Evolutionary conservation across 371 early-diverging fungal species (phyloP).

Genomic region (Mucor sp.): DNA sequence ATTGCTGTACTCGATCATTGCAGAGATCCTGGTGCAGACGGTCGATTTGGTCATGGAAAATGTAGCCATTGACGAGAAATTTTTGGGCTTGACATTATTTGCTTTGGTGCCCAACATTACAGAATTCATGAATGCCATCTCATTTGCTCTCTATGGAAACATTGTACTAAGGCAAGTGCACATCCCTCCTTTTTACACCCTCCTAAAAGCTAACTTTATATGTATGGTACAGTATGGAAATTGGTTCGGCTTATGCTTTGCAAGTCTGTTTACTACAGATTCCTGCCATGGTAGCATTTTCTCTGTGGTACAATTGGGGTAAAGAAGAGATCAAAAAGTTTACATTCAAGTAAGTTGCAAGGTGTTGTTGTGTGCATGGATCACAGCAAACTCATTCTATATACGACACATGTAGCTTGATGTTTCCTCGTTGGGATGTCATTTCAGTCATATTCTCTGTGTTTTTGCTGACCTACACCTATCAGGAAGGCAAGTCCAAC

Average conservation of each 20-base stretch:
- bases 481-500: slow-evolving; percentile 94
- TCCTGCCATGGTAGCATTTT: slow-evolving; percentile 90
- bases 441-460: slow-evolving; percentile 88
- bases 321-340: slow-evolving; percentile 37
- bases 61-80: slow-evolving; percentile 79
- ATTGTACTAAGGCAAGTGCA: slow-evolving; percentile 90
- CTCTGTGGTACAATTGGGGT: slow-evolving; percentile 67
- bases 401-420: slow-evolving; percentile 70
- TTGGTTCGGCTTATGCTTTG: slow-evolving; percentile 94
- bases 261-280: slow-evolving; percentile 95
- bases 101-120: slow-evolving; percentile 95
- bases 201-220: neutral
- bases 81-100: slow-evolving; percentile 91
- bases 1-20: slow-evolving; percentile 84
- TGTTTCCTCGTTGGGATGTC: slow-evolving; percentile 95
- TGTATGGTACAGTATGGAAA: slow-evolving; percentile 79
- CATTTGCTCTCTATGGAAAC: slow-evolving; percentile 91
- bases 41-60: slow-evolving; percentile 73
- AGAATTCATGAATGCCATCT: slow-evolving; percentile 96
- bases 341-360: slow-evolving; percentile 46
- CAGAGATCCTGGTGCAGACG: slow-evolving; percentile 80
- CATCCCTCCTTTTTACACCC: too few species aligned
- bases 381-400: neutral
- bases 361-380: neutral
- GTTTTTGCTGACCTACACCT: slow-evolving; percentile 87